Percentiles rank a stretch among this genome's conserved stretches.
Conservation (phyloP, 108 stramenopile species). For the Cylindrotheca fusiformis region DNA sequence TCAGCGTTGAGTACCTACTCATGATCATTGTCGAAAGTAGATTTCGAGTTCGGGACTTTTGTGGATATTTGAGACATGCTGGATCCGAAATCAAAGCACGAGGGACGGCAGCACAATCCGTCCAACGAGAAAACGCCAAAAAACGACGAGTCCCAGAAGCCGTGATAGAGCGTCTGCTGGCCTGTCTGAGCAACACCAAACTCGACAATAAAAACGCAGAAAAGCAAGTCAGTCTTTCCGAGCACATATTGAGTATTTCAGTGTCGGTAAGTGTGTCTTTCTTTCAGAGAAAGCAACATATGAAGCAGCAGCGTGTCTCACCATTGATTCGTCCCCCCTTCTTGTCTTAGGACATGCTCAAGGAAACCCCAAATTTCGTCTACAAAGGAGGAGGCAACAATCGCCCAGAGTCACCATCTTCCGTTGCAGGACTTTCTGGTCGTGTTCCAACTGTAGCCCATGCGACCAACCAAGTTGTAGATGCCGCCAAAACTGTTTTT, state of each 20-base stretch:
- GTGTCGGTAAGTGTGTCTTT: slow-evolving; percentile 19
- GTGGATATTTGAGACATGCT: slow-evolving; percentile 68
- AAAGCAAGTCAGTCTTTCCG: slow-evolving; percentile 10
- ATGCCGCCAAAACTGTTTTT: slow-evolving; percentile 17
- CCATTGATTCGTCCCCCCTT: neutral
- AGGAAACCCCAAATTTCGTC: neutral
- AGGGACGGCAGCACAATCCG: slow-evolving; percentile 70
- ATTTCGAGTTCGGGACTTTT: slow-evolving; percentile 58
- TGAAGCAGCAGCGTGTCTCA: neutral
- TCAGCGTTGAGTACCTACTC: slow-evolving; percentile 42
- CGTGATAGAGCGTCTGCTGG: slow-evolving; percentile 51
- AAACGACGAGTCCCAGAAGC: slow-evolving; percentile 66
- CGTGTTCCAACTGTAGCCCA: slow-evolving; percentile 22
- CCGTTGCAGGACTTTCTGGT: slow-evolving; percentile 9
- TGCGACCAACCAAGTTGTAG: slow-evolving; percentile 9
- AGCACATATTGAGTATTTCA: slow-evolving; percentile 27
- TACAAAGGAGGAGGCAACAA: neutral
- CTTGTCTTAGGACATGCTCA: slow-evolving; percentile 1
- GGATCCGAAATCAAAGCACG: slow-evolving; percentile 72
- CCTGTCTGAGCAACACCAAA: slow-evolving; percentile 24
- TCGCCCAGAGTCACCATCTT: slow-evolving; percentile 20
- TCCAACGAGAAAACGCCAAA: slow-evolving; percentile 68
- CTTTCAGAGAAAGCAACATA: neutral
- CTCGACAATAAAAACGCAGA: neutral
- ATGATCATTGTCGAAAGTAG: slow-evolving; percentile 56